These are phyloP conservation scores for Pholiota adiposa DNA, from an alignment of 1,284 basidiomycete genomes.

Conservation along the genomic window DNA sequence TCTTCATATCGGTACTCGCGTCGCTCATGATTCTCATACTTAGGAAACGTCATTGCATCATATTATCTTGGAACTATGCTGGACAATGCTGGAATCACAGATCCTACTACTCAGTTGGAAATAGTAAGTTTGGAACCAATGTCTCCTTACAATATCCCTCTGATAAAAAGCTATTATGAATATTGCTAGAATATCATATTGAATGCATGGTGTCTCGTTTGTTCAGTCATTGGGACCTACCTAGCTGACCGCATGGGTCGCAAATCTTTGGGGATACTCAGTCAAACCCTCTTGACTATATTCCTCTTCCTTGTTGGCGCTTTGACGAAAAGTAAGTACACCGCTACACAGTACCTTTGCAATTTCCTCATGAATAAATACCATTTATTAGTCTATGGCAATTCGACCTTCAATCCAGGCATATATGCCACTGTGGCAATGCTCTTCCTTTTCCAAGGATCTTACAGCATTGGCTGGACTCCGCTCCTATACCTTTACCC, in stretches of 20 bases:
- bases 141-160: neutral
- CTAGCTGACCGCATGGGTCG: slow-evolving; percentile 21
- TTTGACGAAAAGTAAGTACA: slow-evolving; percentile 16
- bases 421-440: slow-evolving; percentile 20
- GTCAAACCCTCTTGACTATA: slow-evolving; percentile 15
- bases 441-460: slow-evolving; percentile 22
- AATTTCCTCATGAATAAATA: neutral
- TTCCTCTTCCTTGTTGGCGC: slow-evolving; percentile 22
- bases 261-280: slow-evolving; percentile 18
- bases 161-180: neutral
- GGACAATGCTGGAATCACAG: slow-evolving; percentile 19
- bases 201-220: slow-evolving; percentile 21
- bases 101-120: slow-evolving; percentile 15
- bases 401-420: slow-evolving; percentile 14
- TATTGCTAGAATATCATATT: slow-evolving; percentile 18
- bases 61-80: slow-evolving; percentile 23
- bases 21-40: neutral
- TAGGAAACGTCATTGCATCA: slow-evolving; percentile 21
- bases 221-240: slow-evolving; percentile 17
- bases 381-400: slow-evolving; percentile 9
- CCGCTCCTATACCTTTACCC: slow-evolving; percentile 20
- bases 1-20: neutral
- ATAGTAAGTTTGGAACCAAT: slow-evolving; percentile 11
- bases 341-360: neutral
- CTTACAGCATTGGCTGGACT: slow-evolving; percentile 22